Evolutionary conservation across 1,284 basidiomycete species (phyloP), one percentile per base, ranked within the genome.

Genomic region (Tilletia horrida): DNA sequence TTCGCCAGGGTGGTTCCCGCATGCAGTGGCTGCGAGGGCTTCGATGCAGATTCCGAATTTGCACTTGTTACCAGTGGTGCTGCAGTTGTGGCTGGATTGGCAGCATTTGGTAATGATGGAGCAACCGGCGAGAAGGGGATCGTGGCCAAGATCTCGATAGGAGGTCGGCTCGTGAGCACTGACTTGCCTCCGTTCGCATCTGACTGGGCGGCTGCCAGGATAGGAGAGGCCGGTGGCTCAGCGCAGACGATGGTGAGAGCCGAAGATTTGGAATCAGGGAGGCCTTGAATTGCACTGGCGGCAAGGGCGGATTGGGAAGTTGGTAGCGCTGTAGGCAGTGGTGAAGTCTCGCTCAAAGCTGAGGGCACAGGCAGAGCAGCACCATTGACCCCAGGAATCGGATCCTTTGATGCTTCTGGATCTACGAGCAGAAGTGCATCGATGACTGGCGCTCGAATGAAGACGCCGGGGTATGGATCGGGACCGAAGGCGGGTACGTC

Each of bases 371-470:
- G 55, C 9, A 59, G 25, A 9, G 55, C 55, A n/a, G 55, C 55
- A 11, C 55, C 55, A 31, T 59, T 59, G 8, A 59, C 25, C 2
- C 55, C 55, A 23, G 55, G 55, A 13, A 59, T n/a, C 9, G 55
- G 7, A 16, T 14, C 35, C 4, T 40, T 31, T 40, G 55, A 29
- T 31, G 3, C 2, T 11, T 16, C 25, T 35, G 23, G 7, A 13
- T 70, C 69, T 3, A 42, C 6, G 21, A 72, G 66, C 25, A 81
- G 62, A 11, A 81, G 64, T 8, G 70, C 62, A 35, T 81, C 78
- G 16, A 81, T 68, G 74, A 91, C 89, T 0, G 95, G 95, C 44
- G 95, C 95, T 48, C 95, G 91, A 76, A 98, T 98, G 83, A 98
- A 98, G 55, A 97, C 87, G 0, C 91, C 92, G 43, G 87, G 88